Evolutionary conservation across 306 rosid genomes (phyloP), one percentile per base, ranked within the genome.

Genomic region (Gleditsia sinensis): DNA sequence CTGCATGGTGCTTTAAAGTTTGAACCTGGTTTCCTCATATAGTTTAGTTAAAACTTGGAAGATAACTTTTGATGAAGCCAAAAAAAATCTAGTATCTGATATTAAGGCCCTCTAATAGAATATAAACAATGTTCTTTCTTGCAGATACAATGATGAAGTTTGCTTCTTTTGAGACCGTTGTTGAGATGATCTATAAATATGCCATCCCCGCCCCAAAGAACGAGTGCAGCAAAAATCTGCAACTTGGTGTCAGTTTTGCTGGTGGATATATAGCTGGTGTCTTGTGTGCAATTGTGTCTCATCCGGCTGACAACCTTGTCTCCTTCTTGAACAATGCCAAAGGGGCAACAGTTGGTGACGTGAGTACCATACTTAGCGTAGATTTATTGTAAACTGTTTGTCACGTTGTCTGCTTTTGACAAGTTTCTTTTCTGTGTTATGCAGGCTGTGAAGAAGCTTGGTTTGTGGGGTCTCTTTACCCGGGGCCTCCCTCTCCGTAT

Each of bases 401-500:
- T 3, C 16, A 9, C 13, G 65, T 66, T 53, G 0, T 19, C 43
- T 61, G 74, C 55, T 74, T 63, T 32, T 67, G 56, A 63, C 72
- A 13, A 56, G 59, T 72, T 60, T 79, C 67, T 69, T 48, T 40
- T 19, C 45, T 56, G 45, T 54, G 66, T 71, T 8, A 76, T 72
- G 62, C 88, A 94, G 99, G 99, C 99, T 17, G 92, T 92, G 77
- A 84, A 88, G 87, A 90, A 92, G 82, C 45, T 94, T 9, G 99
- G 99, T 39, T 16, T 87, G 69, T 23, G 56, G 81, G 99, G 96
- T 81, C 96, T 94, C 45, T 88, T 84, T 33, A 92, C 99, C 50
- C 92, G 99, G 66, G 99, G 99, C 67, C 92, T 94, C 75, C 99
- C 97, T 66, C 97, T 94, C 58, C 97, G 99, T 75, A 94, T 94